Evolutionary conservation across 2,329 filamentous ascomycete species (phyloP).

Genomic region (Decorospora gaudefroyi): DNA sequence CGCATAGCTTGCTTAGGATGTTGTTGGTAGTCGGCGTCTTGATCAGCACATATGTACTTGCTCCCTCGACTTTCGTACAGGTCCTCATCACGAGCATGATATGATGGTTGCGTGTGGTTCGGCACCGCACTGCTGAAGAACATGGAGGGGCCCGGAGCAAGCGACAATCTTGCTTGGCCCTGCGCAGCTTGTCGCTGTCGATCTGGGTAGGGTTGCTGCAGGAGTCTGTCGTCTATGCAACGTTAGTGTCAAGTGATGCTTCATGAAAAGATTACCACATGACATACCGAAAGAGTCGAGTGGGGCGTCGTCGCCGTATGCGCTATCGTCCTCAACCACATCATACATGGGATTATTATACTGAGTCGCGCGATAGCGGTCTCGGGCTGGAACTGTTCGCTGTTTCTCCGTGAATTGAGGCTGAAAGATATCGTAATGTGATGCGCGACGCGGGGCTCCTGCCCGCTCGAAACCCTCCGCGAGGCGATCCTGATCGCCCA

Average conservation of each 20-base stretch:
- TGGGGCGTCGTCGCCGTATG: slow-evolving; percentile 19
- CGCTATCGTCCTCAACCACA: slow-evolving; percentile 32
- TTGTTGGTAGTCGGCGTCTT: slow-evolving; percentile 4
- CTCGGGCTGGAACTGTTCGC: slow-evolving; percentile 18
- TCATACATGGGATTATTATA: slow-evolving; percentile 25
- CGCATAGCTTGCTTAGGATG: slow-evolving; percentile 5
- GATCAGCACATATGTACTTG: background rate
- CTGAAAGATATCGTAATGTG: slow-evolving; percentile 20
- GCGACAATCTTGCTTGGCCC: slow-evolving; percentile 46
- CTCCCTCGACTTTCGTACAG: background rate
- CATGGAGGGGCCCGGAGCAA: slow-evolving; percentile 34
- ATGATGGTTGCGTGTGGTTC: slow-evolving; percentile 10
- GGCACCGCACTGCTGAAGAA: slow-evolving; percentile 8
- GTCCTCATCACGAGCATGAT: background rate
- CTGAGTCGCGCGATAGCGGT: slow-evolving; percentile 33
- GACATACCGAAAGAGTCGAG: slow-evolving; percentile 57
- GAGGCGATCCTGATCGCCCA: slow-evolving; percentile 25
- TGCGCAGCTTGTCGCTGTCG: slow-evolving; percentile 43
- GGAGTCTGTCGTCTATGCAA: slow-evolving; percentile 43
- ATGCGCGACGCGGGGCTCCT: slow-evolving; percentile 2
- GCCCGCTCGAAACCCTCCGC: slow-evolving; percentile 16
- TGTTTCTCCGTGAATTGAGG: slow-evolving; percentile 19
- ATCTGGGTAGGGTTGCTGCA: slow-evolving; percentile 39
- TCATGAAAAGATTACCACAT: background rate
- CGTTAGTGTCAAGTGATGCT: background rate